Conservation (phyloP, 768 basidiomycete genomes). For the Boletus patriciae region DNA sequence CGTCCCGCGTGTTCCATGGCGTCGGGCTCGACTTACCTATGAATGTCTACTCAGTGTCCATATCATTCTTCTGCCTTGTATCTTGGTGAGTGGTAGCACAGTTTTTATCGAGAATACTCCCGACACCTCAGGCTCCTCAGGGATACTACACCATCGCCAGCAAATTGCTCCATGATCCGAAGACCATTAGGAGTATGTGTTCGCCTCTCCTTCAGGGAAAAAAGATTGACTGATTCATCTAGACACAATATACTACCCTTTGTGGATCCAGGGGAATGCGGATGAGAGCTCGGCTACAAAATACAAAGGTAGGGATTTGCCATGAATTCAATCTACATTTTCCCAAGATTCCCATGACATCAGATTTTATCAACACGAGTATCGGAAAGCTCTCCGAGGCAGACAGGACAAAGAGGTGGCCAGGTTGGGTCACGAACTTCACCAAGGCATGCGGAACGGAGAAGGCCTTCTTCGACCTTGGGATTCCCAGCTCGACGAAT, state of each 20-base stretch:
- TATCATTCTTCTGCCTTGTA: slow-evolving; percentile 3
- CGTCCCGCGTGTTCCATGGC: neutral
- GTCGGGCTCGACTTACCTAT: neutral
- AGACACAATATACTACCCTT: neutral
- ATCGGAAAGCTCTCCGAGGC: neutral
- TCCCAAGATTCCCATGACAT: neutral
- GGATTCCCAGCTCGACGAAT: neutral
- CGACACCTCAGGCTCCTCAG: neutral
- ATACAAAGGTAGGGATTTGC: neutral
- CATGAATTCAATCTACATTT: neutral
- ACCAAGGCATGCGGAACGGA: neutral
- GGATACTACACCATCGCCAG: slow-evolving; percentile 1
- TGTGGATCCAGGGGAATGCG: neutral
- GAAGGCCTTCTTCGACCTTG: neutral
- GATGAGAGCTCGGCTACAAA: neutral
- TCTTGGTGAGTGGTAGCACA: neutral
- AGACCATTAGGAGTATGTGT: slow-evolving; percentile 2
- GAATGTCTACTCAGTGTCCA: neutral
- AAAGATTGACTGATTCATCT: neutral
- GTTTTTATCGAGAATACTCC: neutral
- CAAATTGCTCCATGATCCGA: neutral
- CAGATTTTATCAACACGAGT: slow-evolving; percentile 1
- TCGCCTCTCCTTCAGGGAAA: too few species aligned
- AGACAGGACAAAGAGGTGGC: neutral
- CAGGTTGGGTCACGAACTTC: neutral